Percentiles rank a stretch among this genome's conserved stretches.
phyloP scores from a whole-genome alignment of 352 stramenopile genomes.

The Pythium diclinum region DNA sequence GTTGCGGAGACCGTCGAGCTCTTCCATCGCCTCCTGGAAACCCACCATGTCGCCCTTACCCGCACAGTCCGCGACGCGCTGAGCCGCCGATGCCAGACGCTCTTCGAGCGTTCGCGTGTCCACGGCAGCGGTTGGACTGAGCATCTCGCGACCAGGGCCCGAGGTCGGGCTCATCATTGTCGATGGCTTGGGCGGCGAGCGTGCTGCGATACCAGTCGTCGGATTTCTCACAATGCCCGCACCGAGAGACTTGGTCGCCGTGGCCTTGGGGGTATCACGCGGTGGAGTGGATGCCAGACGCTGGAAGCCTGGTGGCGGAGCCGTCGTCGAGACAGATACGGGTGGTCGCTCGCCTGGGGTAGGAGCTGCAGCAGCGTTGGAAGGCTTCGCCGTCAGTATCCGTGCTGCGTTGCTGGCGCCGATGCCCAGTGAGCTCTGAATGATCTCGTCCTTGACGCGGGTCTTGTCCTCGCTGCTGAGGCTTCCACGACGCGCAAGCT shows the following conservation, averaged over 20 bases:
- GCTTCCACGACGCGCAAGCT: slow-evolving; percentile 71
- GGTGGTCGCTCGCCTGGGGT: slow-evolving; percentile 30
- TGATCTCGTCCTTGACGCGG: slow-evolving; percentile 83
- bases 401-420: slow-evolving; percentile 58
- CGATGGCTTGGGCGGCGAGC: slow-evolving; percentile 30
- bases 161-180: slow-evolving; percentile 27
- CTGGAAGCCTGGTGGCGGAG: slow-evolving; percentile 49
- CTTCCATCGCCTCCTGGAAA: slow-evolving; percentile 80
- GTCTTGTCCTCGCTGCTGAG: slow-evolving; percentile 84
- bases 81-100: slow-evolving; percentile 55
- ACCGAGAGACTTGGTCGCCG: slow-evolving; percentile 44
- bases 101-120: slow-evolving; percentile 47
- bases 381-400: slow-evolving; percentile 49
- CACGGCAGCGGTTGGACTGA: slow-evolving; percentile 13
- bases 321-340: slow-evolving; percentile 18
- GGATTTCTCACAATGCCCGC: slow-evolving; percentile 55
- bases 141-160: slow-evolving; percentile 24
- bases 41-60: slow-evolving; percentile 75
- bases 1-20: slow-evolving; percentile 74
- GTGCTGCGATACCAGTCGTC: slow-evolving; percentile 31
- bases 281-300: slow-evolving; percentile 36
- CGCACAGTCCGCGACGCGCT: slow-evolving; percentile 73
- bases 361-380: slow-evolving; percentile 13
- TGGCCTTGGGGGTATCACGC: slow-evolving; percentile 49
- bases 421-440: slow-evolving; percentile 80